Evolutionary conservation across 208 protist genomes (phyloP).

Genomic region (Acanthamoeba divionensis): DNA sequence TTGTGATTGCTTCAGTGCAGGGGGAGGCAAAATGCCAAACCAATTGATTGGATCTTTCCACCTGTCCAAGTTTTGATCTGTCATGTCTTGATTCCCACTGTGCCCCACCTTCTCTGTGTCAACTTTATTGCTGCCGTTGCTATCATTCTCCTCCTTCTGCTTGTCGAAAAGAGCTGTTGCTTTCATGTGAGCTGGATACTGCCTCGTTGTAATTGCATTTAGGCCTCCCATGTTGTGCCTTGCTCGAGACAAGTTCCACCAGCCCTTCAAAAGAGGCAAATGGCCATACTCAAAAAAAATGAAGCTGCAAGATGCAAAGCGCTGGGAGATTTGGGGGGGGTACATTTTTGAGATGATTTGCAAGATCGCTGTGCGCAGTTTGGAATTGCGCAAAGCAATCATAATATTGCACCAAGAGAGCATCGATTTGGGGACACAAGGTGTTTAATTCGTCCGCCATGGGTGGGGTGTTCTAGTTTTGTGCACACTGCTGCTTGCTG

Average conservation of each 20-base stretch:
- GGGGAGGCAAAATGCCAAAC: not conserved
- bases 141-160: not conserved
- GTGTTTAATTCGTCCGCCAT: too few relatives aligned
- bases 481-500: too few relatives aligned
- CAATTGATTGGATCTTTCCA: conserved; percentile 37
- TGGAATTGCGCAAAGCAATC: conserved; percentile 18
- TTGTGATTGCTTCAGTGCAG: not conserved
- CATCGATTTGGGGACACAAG: too few relatives aligned
- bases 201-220: not conserved
- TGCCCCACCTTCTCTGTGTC: not conserved
- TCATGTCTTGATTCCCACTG: not conserved
- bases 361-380: not conserved
- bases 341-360: conserved; percentile 3
- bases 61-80: not conserved
- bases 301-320: not conserved
- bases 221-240: not conserved
- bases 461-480: too few relatives aligned
- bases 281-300: not conserved
- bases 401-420: too few relatives aligned
- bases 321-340: not conserved
- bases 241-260: conserved; percentile 11
- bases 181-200: conserved; percentile 1
- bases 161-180: not conserved
- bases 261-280: not conserved
- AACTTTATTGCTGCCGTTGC: not conserved